Evolutionary conservation across 1,284 basidiomycete genomes (phyloP).

Genomic region (Rhodotorula sp.): DNA sequence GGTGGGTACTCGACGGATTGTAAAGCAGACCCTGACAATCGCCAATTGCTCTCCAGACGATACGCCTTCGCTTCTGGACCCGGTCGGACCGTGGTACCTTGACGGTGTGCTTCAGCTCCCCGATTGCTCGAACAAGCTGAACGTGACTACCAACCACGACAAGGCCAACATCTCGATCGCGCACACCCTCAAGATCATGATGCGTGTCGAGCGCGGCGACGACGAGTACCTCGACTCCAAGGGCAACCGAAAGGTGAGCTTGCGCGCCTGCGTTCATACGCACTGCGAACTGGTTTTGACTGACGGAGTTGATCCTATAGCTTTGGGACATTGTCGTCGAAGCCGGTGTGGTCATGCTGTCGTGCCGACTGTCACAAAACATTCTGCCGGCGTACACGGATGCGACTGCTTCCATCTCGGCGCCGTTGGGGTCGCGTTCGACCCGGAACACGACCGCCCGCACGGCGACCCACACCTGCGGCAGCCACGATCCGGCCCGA

Average conservation of each 20-base stretch:
- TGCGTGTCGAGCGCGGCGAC: constrained; percentile 80
- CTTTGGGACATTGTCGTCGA: constrained; percentile 82
- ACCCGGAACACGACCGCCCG: neutral
- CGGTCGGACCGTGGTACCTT: constrained; percentile 59
- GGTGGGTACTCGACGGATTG: rapidly evolving
- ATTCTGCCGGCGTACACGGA: constrained; percentile 35
- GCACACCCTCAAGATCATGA: constrained; percentile 77
- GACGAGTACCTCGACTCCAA: constrained; percentile 63
- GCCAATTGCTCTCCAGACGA: constrained; percentile 40
- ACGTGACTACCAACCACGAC: constrained; percentile 78
- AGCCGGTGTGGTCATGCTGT: constrained; percentile 72
- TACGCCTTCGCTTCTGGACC: constrained; percentile 54
- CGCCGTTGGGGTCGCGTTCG: constrained; percentile 5
- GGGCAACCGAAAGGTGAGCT: constrained; percentile 62
- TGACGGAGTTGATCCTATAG: neutral
- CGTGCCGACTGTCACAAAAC: constrained; percentile 57
- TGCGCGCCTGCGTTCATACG: neutral
- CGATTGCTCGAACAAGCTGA: constrained; percentile 57
- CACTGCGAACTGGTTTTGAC: neutral
- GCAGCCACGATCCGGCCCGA: neutral
- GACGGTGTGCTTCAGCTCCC: constrained; percentile 52
- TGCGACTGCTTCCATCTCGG: constrained; percentile 16
- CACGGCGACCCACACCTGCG: constrained; percentile 2
- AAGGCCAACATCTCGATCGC: constrained; percentile 73
- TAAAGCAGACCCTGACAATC: neutral